Evolutionary conservation across 257 asterid genomes (phyloP).

Genomic region (Plantago major): DNA sequence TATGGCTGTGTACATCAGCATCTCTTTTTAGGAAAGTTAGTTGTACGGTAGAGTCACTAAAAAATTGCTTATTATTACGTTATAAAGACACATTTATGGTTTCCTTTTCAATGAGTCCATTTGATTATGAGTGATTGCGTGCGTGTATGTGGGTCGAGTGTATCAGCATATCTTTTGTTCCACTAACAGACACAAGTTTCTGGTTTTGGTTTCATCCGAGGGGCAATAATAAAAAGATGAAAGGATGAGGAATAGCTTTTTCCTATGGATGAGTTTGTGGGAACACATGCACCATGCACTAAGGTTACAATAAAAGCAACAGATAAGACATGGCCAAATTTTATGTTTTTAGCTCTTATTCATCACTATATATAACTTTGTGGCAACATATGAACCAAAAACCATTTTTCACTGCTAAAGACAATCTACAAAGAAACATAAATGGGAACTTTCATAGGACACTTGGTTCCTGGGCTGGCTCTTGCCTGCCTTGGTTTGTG

Average conservation of each 20-base stretch:
- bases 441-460: conserved; percentile 69
- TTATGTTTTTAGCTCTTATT: no score
- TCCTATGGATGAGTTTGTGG: conserved; percentile 39
- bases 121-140: not conserved
- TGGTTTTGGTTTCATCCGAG: conserved; percentile 5
- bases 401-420: conserved; percentile 8
- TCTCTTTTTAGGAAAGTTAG: not conserved
- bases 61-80: not conserved
- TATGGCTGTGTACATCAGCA: conserved; percentile 17
- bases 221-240: conserved; percentile 13
- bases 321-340: conserved; percentile 32
- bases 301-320: conserved; percentile 5
- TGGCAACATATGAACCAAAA: conserved; percentile 12
- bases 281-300: conserved; percentile 75
- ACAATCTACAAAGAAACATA: conserved; percentile 11
- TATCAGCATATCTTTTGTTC: conserved; percentile 18
- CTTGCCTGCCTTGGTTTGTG: conserved; percentile 66
- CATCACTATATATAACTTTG: conserved; percentile 34
- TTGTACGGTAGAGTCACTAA: not conserved
- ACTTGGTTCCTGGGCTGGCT: conserved; percentile 61
- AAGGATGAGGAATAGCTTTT: conserved; percentile 12
- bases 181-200: conserved; percentile 17
- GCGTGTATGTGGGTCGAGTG: not conserved
- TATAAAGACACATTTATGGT: not conserved
- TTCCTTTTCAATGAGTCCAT: no score